A percentile compares a stretch with the other conserved stretches of the same genome.
Conservation (phyloP, 1,284 basidiomycete species). For the Apiotrichum sp. region DNA sequence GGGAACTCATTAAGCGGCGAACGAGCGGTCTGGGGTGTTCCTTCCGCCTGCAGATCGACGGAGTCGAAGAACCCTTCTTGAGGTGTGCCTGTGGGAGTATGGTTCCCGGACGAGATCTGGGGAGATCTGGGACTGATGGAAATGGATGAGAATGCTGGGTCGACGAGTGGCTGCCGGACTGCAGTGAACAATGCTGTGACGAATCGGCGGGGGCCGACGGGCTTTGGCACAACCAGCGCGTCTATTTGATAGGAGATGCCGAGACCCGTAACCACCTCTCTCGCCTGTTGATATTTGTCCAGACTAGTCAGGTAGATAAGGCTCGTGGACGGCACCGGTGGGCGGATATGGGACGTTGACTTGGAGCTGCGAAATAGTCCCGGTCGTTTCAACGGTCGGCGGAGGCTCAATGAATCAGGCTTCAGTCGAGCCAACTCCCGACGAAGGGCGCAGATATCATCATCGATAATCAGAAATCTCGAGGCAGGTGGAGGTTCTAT, state of each 20-base stretch:
- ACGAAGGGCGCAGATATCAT: slow-evolving; percentile 69
- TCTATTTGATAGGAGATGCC: slow-evolving; percentile 56
- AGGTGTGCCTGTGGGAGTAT: slow-evolving; percentile 22
- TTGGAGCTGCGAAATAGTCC: slow-evolving; percentile 54
- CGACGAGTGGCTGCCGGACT: slow-evolving; percentile 71
- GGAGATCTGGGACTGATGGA: slow-evolving; percentile 82
- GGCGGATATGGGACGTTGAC: slow-evolving; percentile 49
- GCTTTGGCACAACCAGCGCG: slow-evolving; percentile 90
- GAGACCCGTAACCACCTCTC: slow-evolving; percentile 64
- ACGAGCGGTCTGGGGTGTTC: slow-evolving; percentile 18
- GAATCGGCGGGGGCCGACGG: slow-evolving; percentile 83
- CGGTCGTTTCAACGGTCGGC: slow-evolving; percentile 9
- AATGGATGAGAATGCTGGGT: slow-evolving; percentile 84
- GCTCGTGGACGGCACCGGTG: slow-evolving; percentile 47
- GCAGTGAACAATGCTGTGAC: slow-evolving; percentile 83
- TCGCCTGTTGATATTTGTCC: slow-evolving; percentile 76
- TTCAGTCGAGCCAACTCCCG: slow-evolving; percentile 62
- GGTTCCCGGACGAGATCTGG: slow-evolving; percentile 24
- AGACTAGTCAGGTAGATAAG: slow-evolving; percentile 87
- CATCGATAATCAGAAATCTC: slow-evolving; percentile 76
- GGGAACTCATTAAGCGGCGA: slow-evolving; percentile 36
- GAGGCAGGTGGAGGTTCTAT: slow-evolving; percentile 9
- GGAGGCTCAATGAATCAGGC: slow-evolving; percentile 51
- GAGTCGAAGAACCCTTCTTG: slow-evolving; percentile 37
- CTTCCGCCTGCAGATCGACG: slow-evolving; percentile 9